Evolutionary conservation across 2,329 filamentous ascomycete species (phyloP).

Genomic region (Pyrenochaeta sp.): DNA sequence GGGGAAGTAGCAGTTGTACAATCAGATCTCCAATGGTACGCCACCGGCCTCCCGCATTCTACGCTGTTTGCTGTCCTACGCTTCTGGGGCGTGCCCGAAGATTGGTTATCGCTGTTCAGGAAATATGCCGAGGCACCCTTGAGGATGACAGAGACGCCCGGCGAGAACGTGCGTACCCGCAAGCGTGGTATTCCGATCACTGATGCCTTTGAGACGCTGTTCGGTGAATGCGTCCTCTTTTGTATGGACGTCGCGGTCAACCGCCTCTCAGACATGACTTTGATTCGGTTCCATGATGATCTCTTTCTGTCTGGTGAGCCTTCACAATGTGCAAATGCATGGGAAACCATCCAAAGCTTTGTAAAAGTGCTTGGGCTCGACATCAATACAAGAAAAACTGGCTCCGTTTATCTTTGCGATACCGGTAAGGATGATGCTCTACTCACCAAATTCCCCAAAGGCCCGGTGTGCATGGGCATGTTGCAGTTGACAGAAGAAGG

Average conservation of each 20-base stretch:
- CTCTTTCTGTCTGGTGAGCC: slow-evolving; percentile 73
- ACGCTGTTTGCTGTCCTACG: slow-evolving; percentile 38
- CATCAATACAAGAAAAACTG: slow-evolving; percentile 68
- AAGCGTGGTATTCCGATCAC: slow-evolving; percentile 67
- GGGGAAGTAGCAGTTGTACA: slow-evolving; percentile 63
- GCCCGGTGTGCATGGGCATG: slow-evolving; percentile 68
- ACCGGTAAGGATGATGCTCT: slow-evolving; percentile 25
- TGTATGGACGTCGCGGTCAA: slow-evolving; percentile 73
- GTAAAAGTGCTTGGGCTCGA: slow-evolving; percentile 63
- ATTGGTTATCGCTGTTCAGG: slow-evolving; percentile 40
- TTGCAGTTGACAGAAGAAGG: slow-evolving; percentile 62
- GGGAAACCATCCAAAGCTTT: slow-evolving; percentile 67
- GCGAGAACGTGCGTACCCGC: slow-evolving; percentile 55
- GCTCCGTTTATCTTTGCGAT: slow-evolving; percentile 55
- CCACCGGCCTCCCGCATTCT: slow-evolving; percentile 35
- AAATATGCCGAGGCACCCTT: slow-evolving; percentile 64
- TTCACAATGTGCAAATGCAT: slow-evolving; percentile 63
- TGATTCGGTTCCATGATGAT: slow-evolving; percentile 71
- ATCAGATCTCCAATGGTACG: slow-evolving; percentile 60
- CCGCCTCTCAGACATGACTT: slow-evolving; percentile 60
- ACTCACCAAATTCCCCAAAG: slow-evolving; percentile 56
- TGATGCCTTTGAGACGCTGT: slow-evolving; percentile 66
- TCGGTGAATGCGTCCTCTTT: slow-evolving; percentile 69
- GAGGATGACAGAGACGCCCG: slow-evolving; percentile 63
- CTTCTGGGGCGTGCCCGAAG: slow-evolving; percentile 35